These are phyloP conservation scores for Wickerhamiella cacticola DNA, from an alignment of 805 yeast species.

Conservation along the genomic window DNA sequence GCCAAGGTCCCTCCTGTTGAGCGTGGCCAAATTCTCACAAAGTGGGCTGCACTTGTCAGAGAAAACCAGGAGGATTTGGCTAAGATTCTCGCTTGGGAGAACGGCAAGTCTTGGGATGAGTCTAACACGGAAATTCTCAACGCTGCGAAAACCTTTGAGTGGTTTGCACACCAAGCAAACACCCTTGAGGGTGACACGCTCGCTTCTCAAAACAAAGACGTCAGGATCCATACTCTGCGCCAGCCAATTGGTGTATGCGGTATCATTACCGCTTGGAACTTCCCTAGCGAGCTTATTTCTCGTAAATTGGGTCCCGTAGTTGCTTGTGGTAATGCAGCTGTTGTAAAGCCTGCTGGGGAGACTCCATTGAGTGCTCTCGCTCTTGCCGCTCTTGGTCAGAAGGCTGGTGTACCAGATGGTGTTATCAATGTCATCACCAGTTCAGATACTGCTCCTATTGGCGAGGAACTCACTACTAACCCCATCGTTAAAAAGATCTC, in stretches of 20 bases:
- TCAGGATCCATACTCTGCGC: slow-evolving; percentile 44
- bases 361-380: slow-evolving; percentile 69
- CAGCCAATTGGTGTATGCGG: slow-evolving; percentile 81
- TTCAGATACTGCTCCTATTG: slow-evolving; percentile 32
- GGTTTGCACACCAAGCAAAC: slow-evolving; percentile 75
- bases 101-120: slow-evolving; percentile 62
- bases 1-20: background rate
- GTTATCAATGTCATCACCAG: slow-evolving; percentile 49
- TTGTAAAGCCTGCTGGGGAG: slow-evolving; percentile 64
- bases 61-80: slow-evolving; percentile 58
- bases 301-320: slow-evolving; percentile 64
- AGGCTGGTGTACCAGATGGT: slow-evolving; percentile 65
- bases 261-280: slow-evolving; percentile 74
- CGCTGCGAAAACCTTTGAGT: slow-evolving; percentile 69
- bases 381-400: slow-evolving; percentile 43
- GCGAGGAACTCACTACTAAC: slow-evolving; percentile 45
- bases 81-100: slow-evolving; percentile 49
- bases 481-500: slow-evolving; percentile 52
- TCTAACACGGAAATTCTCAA: slow-evolving; percentile 57
- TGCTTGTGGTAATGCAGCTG: slow-evolving; percentile 70
- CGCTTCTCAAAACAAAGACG: slow-evolving; percentile 37
- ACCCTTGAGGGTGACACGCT: slow-evolving; percentile 53
- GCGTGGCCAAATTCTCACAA: slow-evolving; percentile 42
- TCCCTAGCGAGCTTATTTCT: slow-evolving; percentile 68
- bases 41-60: slow-evolving; percentile 41